Evolutionary conservation across 108 stramenopile species (phyloP).

Genomic region (Nannochloropsis gaditana): DNA sequence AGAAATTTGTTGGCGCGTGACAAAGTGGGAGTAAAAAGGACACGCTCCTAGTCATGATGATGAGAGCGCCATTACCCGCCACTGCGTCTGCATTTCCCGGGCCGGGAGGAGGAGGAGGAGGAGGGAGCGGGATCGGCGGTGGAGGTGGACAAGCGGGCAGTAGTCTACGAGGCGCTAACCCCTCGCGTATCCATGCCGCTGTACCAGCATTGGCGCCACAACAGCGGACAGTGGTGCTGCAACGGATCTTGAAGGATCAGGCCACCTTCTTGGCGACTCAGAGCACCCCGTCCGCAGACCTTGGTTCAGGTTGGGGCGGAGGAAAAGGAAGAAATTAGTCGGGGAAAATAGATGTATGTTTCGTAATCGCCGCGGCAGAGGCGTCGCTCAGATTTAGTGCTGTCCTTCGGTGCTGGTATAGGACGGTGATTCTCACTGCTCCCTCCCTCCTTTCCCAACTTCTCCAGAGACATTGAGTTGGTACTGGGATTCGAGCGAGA

Average conservation of each 20-base stretch:
- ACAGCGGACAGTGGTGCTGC: neutral
- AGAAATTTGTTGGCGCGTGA: too few species aligned
- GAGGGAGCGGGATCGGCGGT: neutral
- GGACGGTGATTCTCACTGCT: neutral
- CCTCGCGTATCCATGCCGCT: neutral
- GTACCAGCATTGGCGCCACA: neutral
- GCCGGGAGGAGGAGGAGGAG: conserved; percentile 3
- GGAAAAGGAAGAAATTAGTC: neutral
- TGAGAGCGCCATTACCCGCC: too few species aligned
- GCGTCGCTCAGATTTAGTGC: too few species aligned
- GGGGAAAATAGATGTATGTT: neutral
- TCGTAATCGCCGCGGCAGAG: too few species aligned
- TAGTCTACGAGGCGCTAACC: neutral
- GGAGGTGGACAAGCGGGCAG: too few species aligned
- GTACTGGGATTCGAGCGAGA: neutral
- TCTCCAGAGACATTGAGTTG: neutral
- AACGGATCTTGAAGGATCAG: conserved; percentile 6
- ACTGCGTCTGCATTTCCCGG: too few species aligned
- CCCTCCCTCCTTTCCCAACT: neutral
- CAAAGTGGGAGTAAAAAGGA: too few species aligned
- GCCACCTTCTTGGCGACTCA: conserved; percentile 7
- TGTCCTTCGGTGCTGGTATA: too few species aligned
- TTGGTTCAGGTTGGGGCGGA: neutral
- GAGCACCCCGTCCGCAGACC: neutral
- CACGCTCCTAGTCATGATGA: too few species aligned